Conservation (phyloP, 371 early-diverging fungal genomes). For the Phascolomyces articulosus region DNA sequence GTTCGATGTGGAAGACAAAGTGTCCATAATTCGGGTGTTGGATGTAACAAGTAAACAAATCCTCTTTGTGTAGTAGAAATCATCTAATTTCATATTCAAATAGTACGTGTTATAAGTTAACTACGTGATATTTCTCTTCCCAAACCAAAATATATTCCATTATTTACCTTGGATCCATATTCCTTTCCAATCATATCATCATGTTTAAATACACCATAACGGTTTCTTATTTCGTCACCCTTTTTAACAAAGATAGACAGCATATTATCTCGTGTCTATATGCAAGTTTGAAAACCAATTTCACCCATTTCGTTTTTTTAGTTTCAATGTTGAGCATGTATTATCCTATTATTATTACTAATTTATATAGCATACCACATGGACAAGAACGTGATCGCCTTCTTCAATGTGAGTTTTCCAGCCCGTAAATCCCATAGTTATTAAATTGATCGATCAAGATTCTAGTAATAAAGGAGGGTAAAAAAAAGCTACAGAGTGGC, state of each 20-base stretch:
- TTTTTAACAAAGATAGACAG: conserved; percentile 56
- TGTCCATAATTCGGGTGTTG: conserved; percentile 97
- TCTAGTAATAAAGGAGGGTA: neutral
- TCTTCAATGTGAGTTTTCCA: conserved; percentile 62
- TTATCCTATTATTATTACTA: too few relatives aligned
- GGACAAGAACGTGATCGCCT: conserved; percentile 65
- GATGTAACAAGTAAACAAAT: conserved; percentile 87
- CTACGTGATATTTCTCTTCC: neutral
- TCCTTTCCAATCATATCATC: conserved; percentile 84
- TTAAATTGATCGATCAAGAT: neutral
- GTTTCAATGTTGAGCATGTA: too few relatives aligned
- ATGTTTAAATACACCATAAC: conserved; percentile 79
- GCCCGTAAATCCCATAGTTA: conserved; percentile 43
- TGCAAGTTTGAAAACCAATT: too few relatives aligned
- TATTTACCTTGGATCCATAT: conserved; percentile 77
- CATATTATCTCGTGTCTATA: conserved; percentile 75
- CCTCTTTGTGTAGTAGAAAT: conserved; percentile 75
- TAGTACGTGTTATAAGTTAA: neutral
- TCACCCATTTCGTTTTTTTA: too few relatives aligned
- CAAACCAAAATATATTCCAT: too few relatives aligned
- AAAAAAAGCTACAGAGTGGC: neutral
- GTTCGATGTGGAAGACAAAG: conserved; percentile 91
- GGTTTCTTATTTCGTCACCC: conserved; percentile 69
- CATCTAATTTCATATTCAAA: conserved; percentile 42
- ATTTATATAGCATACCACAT: conserved; percentile 46